A percentile compares a stretch with the other conserved stretches of the same genome.
These are phyloP conservation scores for Wallacemonas sp. DNA, from an alignment of 208 protist species.

Conservation along the genomic window DNA sequence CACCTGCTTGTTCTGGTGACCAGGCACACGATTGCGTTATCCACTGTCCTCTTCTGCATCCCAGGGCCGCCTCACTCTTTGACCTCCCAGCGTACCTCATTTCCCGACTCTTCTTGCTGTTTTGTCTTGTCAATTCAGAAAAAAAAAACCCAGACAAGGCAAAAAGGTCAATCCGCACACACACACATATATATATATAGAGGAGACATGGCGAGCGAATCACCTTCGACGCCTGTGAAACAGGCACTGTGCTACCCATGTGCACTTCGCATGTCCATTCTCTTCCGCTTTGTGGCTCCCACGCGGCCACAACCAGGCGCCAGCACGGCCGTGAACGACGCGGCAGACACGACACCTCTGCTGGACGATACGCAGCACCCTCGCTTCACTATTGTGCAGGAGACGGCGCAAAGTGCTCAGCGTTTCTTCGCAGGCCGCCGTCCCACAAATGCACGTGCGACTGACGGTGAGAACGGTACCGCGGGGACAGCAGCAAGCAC, in stretches of 20 bases:
- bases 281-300: slow-evolving; percentile 59
- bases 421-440: slow-evolving; percentile 44
- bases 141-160: no score
- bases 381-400: slow-evolving; percentile 74
- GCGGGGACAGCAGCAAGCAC: no score
- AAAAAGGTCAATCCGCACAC: not conserved
- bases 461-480: slow-evolving; percentile 12
- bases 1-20: no score
- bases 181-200: not conserved
- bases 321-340: not conserved
- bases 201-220: not conserved
- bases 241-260: slow-evolving; percentile 73
- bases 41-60: no score
- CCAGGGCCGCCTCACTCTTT: no score
- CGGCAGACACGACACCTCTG: slow-evolving; percentile 22
- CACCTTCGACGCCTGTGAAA: slow-evolving; percentile 20
- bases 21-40: no score
- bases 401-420: slow-evolving; percentile 51
- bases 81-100: not conserved
- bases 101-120: not conserved
- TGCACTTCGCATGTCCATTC: slow-evolving; percentile 86
- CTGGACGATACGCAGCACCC: slow-evolving; percentile 61
- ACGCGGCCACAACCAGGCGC: slow-evolving; percentile 20
- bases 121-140: not conserved
- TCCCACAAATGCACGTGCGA: not conserved